phyloP scores from a whole-genome alignment of 805 yeast genomes.

The Ogataea wickerhamii region DNA sequence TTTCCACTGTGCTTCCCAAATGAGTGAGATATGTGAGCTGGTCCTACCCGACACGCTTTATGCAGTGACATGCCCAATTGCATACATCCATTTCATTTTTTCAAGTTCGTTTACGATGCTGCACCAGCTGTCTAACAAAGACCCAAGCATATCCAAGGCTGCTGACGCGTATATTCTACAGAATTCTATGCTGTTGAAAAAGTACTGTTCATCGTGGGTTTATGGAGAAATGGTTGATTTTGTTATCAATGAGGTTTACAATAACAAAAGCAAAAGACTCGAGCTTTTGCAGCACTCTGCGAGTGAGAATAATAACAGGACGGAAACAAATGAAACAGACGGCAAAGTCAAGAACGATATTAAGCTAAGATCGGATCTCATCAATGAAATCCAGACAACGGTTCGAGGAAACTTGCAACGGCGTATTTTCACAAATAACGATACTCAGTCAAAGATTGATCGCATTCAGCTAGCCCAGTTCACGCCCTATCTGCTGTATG shows the following conservation, averaged over 20 bases:
- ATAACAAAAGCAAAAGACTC: slow-evolving; percentile 7
- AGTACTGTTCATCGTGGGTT: slow-evolving; percentile 46
- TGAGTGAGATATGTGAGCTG: slow-evolving; percentile 53
- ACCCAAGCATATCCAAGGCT: slow-evolving; percentile 9
- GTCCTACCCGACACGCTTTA: slow-evolving; percentile 41
- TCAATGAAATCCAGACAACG: slow-evolving; percentile 2
- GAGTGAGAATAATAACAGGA: neutral
- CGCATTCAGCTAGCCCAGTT: slow-evolving; percentile 1
- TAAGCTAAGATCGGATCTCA: neutral
- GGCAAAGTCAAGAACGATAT: neutral
- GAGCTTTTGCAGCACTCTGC: neutral
- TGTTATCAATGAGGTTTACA: slow-evolving; percentile 13
- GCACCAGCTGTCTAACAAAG: slow-evolving; percentile 43
- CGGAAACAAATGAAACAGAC: neutral
- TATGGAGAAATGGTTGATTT: slow-evolving; percentile 14
- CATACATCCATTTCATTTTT: slow-evolving; percentile 34
- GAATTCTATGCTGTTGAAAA: slow-evolving; percentile 28
- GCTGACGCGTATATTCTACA: slow-evolving; percentile 10
- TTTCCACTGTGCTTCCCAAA: slow-evolving; percentile 74
- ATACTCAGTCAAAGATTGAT: slow-evolving; percentile 4
- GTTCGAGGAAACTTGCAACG: slow-evolving; percentile 6
- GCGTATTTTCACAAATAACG: slow-evolving; percentile 1
- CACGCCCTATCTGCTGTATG: slow-evolving; percentile 10
- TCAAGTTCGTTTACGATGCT: slow-evolving; percentile 62
- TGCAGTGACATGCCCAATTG: slow-evolving; percentile 8